These are phyloP conservation scores for Sordariomycetes sp. DNA, from an alignment of 2,329 filamentous ascomycete genomes.

Conservation along the genomic window DNA sequence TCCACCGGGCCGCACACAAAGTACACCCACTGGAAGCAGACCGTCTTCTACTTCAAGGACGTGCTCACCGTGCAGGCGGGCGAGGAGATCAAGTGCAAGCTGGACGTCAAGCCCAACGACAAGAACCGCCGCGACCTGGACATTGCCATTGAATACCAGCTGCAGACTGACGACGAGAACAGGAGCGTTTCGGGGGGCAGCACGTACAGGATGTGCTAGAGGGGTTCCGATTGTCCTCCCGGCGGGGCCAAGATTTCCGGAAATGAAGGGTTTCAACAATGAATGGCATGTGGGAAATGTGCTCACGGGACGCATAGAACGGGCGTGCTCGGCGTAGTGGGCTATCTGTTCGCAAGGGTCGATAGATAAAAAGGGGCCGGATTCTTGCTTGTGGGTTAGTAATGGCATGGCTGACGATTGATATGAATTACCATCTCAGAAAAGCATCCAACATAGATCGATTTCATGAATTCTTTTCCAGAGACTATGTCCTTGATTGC, in stretches of 20 bases:
- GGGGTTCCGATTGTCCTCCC: not conserved
- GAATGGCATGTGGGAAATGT: no score
- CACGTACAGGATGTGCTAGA: slow-evolving; percentile 71
- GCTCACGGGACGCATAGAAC: no score
- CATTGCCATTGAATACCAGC: slow-evolving; percentile 75
- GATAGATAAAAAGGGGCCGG: no score
- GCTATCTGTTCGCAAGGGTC: no score
- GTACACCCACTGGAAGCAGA: slow-evolving; percentile 99
- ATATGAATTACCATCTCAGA: no score
- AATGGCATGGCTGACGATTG: no score
- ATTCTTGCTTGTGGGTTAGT: no score
- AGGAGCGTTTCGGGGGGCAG: slow-evolving; percentile 61
- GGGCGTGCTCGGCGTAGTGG: no score
- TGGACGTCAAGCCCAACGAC: slow-evolving; percentile 80
- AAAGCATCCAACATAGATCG: no score
- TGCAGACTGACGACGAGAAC: slow-evolving; percentile 66
- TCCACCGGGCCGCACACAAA: slow-evolving; percentile 96
- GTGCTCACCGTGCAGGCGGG: slow-evolving; percentile 85
- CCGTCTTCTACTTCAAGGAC: slow-evolving; percentile 93
- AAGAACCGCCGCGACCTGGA: slow-evolving; percentile 95
- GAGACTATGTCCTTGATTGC: no score
- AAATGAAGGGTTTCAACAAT: no score
- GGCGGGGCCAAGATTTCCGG: not conserved
- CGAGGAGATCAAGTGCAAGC: slow-evolving; percentile 64
- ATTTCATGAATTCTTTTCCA: no score